These are phyloP conservation scores for Wickerhamiella slavikovae DNA, from an alignment of 805 yeast species.

Conservation along the genomic window DNA sequence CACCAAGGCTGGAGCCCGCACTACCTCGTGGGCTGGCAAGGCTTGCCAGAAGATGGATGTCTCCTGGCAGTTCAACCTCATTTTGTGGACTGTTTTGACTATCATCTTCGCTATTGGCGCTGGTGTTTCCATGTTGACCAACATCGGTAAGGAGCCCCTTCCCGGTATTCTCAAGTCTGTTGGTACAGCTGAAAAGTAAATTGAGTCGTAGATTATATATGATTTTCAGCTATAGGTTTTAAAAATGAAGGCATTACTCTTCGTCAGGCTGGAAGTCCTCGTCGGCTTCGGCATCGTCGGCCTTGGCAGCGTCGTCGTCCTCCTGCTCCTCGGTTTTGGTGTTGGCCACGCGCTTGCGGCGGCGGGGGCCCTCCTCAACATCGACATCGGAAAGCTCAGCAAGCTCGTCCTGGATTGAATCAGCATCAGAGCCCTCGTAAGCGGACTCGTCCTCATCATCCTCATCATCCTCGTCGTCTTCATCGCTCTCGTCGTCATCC, in stretches of 20 bases:
- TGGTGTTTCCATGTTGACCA: constrained; percentile 32
- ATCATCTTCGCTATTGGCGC: constrained; percentile 25
- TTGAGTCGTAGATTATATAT: too few relatives aligned
- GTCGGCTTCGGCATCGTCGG: too few relatives aligned
- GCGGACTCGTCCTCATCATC: too few relatives aligned
- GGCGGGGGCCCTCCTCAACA: constrained; percentile 65
- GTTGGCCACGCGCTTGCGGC: constrained; percentile 70
- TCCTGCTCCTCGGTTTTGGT: constrained; percentile 61
- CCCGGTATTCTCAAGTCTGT: constrained; percentile 44
- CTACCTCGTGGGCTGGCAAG: constrained; percentile 20
- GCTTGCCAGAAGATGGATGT: constrained; percentile 52
- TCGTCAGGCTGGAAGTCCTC: too few relatives aligned
- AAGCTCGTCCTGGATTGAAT: too few relatives aligned
- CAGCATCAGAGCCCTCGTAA: too few relatives aligned
- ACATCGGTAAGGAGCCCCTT: constrained; percentile 38
- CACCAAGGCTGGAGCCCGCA: constrained; percentile 13
- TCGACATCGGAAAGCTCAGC: constrained; percentile 43
- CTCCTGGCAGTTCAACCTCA: constrained; percentile 41
- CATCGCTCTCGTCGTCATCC: too few relatives aligned
- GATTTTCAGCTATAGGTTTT: too few relatives aligned
- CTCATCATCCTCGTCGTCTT: too few relatives aligned
- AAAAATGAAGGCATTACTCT: too few relatives aligned
- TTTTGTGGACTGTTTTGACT: constrained; percentile 44
- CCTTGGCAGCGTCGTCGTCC: constrained; percentile 28
- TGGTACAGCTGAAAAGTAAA: too few relatives aligned